phyloP scores from a whole-genome alignment of 352 stramenopile species.

The Globisporangium camurandrum region DNA sequence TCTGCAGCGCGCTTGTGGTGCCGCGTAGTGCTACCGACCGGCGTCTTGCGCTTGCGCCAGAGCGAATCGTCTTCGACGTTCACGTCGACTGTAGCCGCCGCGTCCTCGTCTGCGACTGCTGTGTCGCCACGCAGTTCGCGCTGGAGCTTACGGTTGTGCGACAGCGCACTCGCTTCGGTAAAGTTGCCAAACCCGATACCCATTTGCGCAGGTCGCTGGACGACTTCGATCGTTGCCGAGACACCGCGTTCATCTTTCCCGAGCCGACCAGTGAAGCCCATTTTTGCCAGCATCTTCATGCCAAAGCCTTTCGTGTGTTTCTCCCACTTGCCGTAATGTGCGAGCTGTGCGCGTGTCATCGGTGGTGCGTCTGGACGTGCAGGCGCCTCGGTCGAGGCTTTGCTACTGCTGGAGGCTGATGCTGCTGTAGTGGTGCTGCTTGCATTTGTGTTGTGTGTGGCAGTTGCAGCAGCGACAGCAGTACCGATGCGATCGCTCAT shows the following conservation, averaged over 20 bases:
- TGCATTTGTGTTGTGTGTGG: not conserved
- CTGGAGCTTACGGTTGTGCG: constrained; percentile 89
- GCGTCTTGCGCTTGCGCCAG: constrained; percentile 72
- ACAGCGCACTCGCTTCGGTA: constrained; percentile 88
- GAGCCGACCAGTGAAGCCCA: constrained; percentile 93
- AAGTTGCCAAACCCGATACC: constrained; percentile 93
- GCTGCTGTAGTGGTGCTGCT: too few relatives aligned
- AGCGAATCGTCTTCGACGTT: constrained; percentile 64
- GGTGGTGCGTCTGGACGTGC: constrained; percentile 8
- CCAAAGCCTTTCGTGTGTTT: constrained; percentile 96
- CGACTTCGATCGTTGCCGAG: constrained; percentile 90
- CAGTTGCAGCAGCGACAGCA: not conserved
- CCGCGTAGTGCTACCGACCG: constrained; percentile 6
- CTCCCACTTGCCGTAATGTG: constrained; percentile 62
- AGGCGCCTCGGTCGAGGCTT: too few relatives aligned
- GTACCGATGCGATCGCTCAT: not conserved
- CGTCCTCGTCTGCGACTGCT: constrained; percentile 22
- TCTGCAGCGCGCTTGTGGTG: not conserved
- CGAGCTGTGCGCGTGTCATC: constrained; percentile 11
- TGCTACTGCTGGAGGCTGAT: too few relatives aligned
- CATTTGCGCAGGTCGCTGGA: constrained; percentile 88
- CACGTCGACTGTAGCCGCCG: constrained; percentile 17
- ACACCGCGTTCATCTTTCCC: constrained; percentile 91
- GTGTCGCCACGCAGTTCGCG: constrained; percentile 85
- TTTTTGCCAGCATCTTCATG: constrained; percentile 93